Base-by-base conservation (phyloP, 177 flowering plant species). In the Telopea speciosissima region DNA sequence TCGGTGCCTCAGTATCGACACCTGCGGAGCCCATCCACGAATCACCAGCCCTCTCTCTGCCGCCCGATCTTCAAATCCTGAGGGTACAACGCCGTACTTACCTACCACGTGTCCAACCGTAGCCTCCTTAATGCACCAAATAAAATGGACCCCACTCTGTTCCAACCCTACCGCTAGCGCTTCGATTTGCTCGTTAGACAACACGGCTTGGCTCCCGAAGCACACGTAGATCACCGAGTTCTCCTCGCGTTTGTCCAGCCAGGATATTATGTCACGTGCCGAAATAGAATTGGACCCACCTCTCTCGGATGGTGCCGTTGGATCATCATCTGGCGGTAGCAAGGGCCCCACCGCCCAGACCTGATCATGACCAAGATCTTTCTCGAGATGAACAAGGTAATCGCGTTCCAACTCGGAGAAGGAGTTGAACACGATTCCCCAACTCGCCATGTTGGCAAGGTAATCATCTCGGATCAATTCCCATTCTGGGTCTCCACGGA, bases 11-110 rank as follows among this genome's bases (percentile, higher is more conserved):
- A 89, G 77, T 28, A 87, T 86, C 69, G 60, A 3, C 26, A 84
- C 89, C 65, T 89, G 91, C 6, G 88, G 90, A 2, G 81, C 88
- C 91, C 93, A 89, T 10, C 86, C 89, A 36, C 62, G 80, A 0
- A 86, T 75, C 36, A 89, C 72, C 1, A 80, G 49, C 0, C 93
- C 88, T 45, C 87, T 74, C 8, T 74, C 89, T 0, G 65, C 85
- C 74, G 84, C 85, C 1, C 84, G 80, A 12, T 78, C 80, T 68
- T 85, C 89, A 56, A 85, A 88, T 49, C 85, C 86, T 0, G 26
- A 10, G 0, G 88, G 87, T 4, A 84, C 49, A n/a, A 19, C 8
- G 0, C 83, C 81, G 36, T 59, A 65, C 11, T 67, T 72, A 0
- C 25, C 76, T 2, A 66, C 24, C 33, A 17, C 74, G 62, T 79